Percentiles rank a stretch among this genome's conserved stretches.
Conservation (phyloP, 225 moss, liverwort and hornwort genomes). For the Asterella californica region DNA sequence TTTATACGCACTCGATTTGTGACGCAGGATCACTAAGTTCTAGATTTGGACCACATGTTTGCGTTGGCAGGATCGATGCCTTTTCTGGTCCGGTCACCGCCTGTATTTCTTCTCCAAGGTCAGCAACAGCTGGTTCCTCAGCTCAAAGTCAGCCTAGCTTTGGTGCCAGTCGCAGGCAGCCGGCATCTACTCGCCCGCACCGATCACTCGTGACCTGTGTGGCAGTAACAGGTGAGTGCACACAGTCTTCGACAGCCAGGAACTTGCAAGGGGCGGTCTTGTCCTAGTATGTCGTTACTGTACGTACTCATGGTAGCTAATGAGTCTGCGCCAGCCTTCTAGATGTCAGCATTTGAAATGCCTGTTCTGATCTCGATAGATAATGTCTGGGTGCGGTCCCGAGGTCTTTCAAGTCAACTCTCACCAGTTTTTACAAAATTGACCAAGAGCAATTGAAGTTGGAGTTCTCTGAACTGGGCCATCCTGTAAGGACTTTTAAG, state of each 20-base stretch:
- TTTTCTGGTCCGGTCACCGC: constrained; percentile 21
- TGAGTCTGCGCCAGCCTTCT: neutral
- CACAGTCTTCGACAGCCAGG: neutral
- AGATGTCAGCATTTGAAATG: neutral
- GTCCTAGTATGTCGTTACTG: neutral
- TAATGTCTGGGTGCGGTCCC: no score
- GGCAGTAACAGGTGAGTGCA: constrained; percentile 31
- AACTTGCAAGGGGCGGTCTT: neutral
- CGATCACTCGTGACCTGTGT: constrained; percentile 26
- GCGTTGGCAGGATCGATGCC: constrained; percentile 15
- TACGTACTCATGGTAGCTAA: neutral
- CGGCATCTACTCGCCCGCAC: constrained; percentile 10
- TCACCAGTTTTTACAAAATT: no score
- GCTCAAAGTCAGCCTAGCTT: constrained; percentile 22
- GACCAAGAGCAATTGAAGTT: no score
- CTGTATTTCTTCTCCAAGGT: constrained; percentile 23
- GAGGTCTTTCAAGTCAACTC: no score
- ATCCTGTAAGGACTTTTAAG: no score
- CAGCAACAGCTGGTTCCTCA: constrained; percentile 12
- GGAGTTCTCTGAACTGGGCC: no score
- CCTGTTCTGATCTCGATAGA: neutral
- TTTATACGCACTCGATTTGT: neutral
- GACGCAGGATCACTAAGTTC: constrained; percentile 28
- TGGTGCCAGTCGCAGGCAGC: constrained; percentile 13
- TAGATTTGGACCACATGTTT: constrained; percentile 21